These are phyloP conservation scores for Basipetospora chlamydospora DNA, from an alignment of 2,329 filamentous ascomycete genomes.

Conservation along the genomic window DNA sequence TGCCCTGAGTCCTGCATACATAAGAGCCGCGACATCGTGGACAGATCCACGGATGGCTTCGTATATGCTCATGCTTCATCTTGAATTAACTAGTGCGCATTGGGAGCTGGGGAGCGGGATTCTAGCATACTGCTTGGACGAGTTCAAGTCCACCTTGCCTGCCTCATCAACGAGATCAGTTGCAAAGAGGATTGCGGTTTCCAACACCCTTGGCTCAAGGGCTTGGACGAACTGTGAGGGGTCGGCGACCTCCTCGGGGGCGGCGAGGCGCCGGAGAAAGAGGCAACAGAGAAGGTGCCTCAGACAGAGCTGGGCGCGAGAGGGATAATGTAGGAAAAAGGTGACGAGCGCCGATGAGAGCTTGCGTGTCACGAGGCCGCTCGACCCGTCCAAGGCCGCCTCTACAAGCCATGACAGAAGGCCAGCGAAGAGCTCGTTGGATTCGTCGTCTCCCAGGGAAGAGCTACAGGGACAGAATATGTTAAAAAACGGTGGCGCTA, in stretches of 20 bases:
- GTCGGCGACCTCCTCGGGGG: neutral
- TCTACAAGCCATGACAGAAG: slow-evolving; percentile 49
- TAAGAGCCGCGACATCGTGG: slow-evolving; percentile 23
- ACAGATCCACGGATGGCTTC: slow-evolving; percentile 24
- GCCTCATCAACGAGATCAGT: slow-evolving; percentile 46
- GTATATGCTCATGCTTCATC: slow-evolving; percentile 23
- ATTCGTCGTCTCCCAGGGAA: slow-evolving; percentile 40
- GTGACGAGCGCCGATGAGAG: slow-evolving; percentile 63
- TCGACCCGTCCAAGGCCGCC: slow-evolving; percentile 34
- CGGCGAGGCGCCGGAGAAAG: slow-evolving; percentile 6
- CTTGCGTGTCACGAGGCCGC: slow-evolving; percentile 54
- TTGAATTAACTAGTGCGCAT: too few relatives aligned
- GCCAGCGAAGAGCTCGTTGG: slow-evolving; percentile 42
- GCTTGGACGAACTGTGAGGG: neutral
- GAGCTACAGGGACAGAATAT: slow-evolving; percentile 18
- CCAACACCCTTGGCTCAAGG: slow-evolving; percentile 18
- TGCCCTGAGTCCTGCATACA: slow-evolving; percentile 22
- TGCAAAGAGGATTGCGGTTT: slow-evolving; percentile 7
- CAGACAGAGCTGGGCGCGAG: slow-evolving; percentile 51
- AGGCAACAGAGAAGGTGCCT: slow-evolving; percentile 42
- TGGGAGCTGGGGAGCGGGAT: too few relatives aligned
- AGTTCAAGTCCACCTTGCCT: slow-evolving; percentile 50
- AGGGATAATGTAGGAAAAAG: slow-evolving; percentile 58
- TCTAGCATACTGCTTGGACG: slow-evolving; percentile 38
- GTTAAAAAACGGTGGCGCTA: too few relatives aligned